Percentiles rank a stretch among this genome's conserved stretches.
Conservation (phyloP, 1,139 yeast species). For the Citeromyces hawaiiensis region DNA sequence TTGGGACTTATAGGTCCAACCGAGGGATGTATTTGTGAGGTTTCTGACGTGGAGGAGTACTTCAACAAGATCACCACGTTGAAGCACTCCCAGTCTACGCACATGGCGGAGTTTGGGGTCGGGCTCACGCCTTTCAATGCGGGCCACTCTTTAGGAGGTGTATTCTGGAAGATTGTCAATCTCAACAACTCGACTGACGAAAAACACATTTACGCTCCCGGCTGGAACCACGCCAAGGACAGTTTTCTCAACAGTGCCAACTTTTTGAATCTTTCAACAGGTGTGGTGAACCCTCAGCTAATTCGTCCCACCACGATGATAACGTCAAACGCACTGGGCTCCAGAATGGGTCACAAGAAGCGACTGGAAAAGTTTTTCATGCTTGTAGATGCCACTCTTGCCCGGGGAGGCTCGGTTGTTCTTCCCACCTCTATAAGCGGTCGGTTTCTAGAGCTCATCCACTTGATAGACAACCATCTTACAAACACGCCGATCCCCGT, state of each 20-base stretch:
- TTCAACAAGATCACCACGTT: slow-evolving; percentile 34
- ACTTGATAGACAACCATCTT: slow-evolving; percentile 50
- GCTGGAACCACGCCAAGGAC: slow-evolving; percentile 93
- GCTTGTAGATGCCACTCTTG: slow-evolving; percentile 51
- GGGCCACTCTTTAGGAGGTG: slow-evolving; percentile 91
- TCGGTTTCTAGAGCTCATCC: slow-evolving; percentile 68
- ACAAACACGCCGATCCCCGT: slow-evolving; percentile 55
- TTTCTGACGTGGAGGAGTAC: slow-evolving; percentile 58
- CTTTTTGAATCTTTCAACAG: slow-evolving; percentile 31
- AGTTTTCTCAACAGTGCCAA: slow-evolving; percentile 76
- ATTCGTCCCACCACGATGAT: slow-evolving; percentile 77
- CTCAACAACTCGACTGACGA: slow-evolving; percentile 61
- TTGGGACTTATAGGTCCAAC: slow-evolving; percentile 69
- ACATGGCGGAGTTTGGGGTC: slow-evolving; percentile 37
- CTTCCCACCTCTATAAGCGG: slow-evolving; percentile 81
- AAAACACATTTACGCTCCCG: slow-evolving; percentile 74
- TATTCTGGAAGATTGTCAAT: slow-evolving; percentile 40
- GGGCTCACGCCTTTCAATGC: slow-evolving; percentile 80
- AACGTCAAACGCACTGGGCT: slow-evolving; percentile 64
- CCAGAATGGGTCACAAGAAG: slow-evolving; percentile 48
- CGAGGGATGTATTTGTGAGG: slow-evolving; percentile 43
- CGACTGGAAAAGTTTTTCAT: slow-evolving; percentile 55
- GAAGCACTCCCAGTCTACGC: slow-evolving; percentile 72
- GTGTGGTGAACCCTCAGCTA: slow-evolving; percentile 27
- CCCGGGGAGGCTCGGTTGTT: slow-evolving; percentile 63